phyloP scores from a whole-genome alignment of 495 filamentous ascomycete species.

The Podospora conica region DNA sequence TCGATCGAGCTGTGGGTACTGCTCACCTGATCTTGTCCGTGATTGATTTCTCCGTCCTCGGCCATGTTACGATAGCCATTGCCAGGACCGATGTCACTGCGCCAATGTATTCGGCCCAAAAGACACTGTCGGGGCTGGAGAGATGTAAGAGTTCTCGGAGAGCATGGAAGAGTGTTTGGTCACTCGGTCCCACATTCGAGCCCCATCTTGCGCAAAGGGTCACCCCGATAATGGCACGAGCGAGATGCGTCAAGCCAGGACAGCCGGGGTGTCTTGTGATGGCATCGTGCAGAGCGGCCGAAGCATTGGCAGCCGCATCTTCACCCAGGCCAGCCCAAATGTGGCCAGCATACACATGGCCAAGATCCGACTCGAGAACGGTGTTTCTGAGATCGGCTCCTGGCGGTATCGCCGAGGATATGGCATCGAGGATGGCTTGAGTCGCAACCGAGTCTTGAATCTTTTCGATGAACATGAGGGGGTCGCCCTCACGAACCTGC shows the following conservation, averaged over 20 bases:
- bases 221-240: constrained; percentile 65
- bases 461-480: constrained; percentile 44
- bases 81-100: constrained; percentile 32
- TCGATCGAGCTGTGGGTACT: background rate
- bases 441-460: background rate
- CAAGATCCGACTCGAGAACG: constrained; percentile 36
- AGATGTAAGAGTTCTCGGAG: constrained; percentile 32
- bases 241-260: constrained; percentile 67
- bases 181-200: constrained; percentile 50
- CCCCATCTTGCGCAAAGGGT: constrained; percentile 74
- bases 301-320: constrained; percentile 47
- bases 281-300: constrained; percentile 65
- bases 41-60: constrained; percentile 19
- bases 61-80: constrained; percentile 29
- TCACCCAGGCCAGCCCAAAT: constrained; percentile 45
- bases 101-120: constrained; percentile 43
- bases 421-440: constrained; percentile 35
- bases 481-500: constrained; percentile 54
- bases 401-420: constrained; percentile 51
- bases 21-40: constrained; percentile 29
- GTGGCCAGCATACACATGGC: constrained; percentile 34
- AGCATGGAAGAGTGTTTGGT: constrained; percentile 34
- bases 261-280: constrained; percentile 60
- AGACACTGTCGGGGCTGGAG: constrained; percentile 28
- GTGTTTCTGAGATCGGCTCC: constrained; percentile 44